Evolutionary conservation across 306 rosid species (phyloP).

Genomic region (Glycine soja): DNA sequence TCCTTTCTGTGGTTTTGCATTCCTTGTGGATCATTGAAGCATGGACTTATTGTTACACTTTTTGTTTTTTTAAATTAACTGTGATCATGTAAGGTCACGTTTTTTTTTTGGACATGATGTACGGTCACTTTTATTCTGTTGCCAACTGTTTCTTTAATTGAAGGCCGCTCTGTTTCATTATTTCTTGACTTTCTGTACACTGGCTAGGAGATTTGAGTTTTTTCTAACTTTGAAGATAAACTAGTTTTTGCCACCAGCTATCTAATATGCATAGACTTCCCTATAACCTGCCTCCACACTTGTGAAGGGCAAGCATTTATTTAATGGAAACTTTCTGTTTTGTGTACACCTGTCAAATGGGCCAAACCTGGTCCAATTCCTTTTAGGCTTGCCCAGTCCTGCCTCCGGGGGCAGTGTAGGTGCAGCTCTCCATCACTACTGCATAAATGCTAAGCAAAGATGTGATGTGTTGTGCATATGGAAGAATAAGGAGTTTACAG

Average conservation of each 20-base stretch:
- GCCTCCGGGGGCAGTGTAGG: background rate
- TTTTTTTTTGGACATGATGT: background rate
- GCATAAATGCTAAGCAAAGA: background rate
- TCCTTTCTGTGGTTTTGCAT: constrained; percentile 4
- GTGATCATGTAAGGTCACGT: background rate
- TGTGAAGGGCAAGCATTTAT: background rate
- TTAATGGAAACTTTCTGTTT: background rate
- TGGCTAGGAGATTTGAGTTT: background rate
- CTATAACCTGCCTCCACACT: background rate
- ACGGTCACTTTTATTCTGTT: background rate
- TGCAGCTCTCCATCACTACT: background rate
- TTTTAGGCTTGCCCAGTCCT: background rate
- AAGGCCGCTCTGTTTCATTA: background rate
- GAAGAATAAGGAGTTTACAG: constrained; percentile 12
- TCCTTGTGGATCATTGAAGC: constrained; percentile 23
- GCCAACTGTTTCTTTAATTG: background rate
- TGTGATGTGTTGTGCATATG: constrained; percentile 9
- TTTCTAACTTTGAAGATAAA: constrained; percentile 19
- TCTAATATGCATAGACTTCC: background rate
- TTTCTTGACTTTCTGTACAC: background rate
- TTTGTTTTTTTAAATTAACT: background rate
- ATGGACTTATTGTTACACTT: background rate
- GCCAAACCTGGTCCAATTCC: background rate
- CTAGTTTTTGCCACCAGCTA: background rate
- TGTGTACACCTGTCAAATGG: background rate